Conservation (phyloP, 2,329 filamentous ascomycete species). For the Leptographium wingfieldii region DNA sequence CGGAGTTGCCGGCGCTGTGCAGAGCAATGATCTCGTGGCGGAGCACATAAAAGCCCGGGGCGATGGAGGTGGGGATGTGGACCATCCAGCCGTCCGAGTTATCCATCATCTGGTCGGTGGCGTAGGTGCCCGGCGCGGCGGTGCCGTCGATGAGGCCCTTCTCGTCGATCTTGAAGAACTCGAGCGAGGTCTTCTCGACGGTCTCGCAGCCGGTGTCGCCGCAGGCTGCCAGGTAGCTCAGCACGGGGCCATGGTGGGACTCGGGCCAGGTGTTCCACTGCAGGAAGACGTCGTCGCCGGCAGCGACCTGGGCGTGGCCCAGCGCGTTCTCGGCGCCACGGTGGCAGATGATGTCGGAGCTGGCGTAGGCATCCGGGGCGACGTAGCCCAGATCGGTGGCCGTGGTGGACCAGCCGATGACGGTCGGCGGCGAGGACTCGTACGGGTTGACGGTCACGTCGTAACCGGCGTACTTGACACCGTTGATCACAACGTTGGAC, state of each 20-base stretch:
- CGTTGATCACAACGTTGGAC: slow-evolving; percentile 51
- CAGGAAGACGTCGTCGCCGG: slow-evolving; percentile 27
- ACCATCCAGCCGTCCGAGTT: slow-evolving; percentile 38
- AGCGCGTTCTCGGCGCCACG: slow-evolving; percentile 24
- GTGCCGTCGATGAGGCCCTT: slow-evolving; percentile 17
- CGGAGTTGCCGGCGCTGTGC: slow-evolving; percentile 27
- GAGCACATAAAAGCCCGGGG: slow-evolving; percentile 36
- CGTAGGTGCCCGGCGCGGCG: slow-evolving; percentile 13
- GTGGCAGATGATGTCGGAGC: slow-evolving; percentile 34
- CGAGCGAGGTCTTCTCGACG: slow-evolving; percentile 10
- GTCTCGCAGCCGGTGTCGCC: slow-evolving; percentile 8
- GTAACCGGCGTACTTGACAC: slow-evolving; percentile 29
- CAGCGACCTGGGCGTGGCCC: slow-evolving; percentile 23
- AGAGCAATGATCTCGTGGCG: slow-evolving; percentile 40
- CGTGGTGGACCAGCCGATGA: slow-evolving; percentile 27
- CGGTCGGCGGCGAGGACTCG: slow-evolving; percentile 22
- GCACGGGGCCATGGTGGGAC: slow-evolving; percentile 38
- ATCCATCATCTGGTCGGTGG: slow-evolving; percentile 28
- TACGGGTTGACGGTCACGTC: slow-evolving; percentile 25
- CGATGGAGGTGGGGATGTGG: slow-evolving; percentile 30
- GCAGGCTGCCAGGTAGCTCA: slow-evolving; percentile 42
- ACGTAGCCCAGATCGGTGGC: slow-evolving; percentile 40
- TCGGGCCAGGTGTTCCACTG: slow-evolving; percentile 30
- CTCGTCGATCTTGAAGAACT: slow-evolving; percentile 12
- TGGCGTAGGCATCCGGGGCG: slow-evolving; percentile 24